A percentile compares a stretch with the other conserved stretches of the same genome.
phyloP scores from a whole-genome alignment of 1,139 yeast genomes.

The Diutina ranongensis region DNA sequence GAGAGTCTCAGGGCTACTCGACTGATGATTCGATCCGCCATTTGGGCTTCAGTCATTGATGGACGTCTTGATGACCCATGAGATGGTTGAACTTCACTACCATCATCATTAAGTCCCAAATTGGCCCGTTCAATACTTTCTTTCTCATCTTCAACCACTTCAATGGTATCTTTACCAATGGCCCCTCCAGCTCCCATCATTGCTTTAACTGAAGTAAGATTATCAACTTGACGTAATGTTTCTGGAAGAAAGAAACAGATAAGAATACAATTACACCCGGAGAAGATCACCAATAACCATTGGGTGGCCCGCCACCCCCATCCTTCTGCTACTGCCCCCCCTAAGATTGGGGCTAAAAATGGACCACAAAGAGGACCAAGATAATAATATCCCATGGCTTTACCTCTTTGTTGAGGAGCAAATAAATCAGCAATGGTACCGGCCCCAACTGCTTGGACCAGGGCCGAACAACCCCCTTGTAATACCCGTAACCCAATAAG shows the following conservation, averaged over 20 bases:
- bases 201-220: conserved; percentile 21
- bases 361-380: conserved; percentile 81
- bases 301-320: conserved; percentile 91
- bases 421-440: conserved; percentile 76
- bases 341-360: conserved; percentile 66
- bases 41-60: neutral
- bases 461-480: conserved; percentile 74
- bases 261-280: conserved; percentile 40
- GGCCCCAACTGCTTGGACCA: conserved; percentile 85
- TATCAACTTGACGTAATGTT: conserved; percentile 50
- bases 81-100: neutral
- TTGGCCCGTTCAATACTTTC: neutral
- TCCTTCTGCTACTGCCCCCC: conserved; percentile 59
- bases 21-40: neutral
- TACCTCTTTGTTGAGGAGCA: conserved; percentile 57
- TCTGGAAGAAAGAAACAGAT: conserved; percentile 60
- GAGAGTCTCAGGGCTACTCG: conserved; percentile 1
- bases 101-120: neutral
- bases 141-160: neutral
- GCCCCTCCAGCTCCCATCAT: conserved; percentile 6
- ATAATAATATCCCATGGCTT: conserved; percentile 73
- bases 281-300: conserved; percentile 67
- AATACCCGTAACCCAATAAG: conserved; percentile 53
- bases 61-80: neutral
- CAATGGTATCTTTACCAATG: neutral